These are phyloP conservation scores for Rhizomucor pusillus DNA, from an alignment of 371 early-diverging fungal genomes.

Conservation along the genomic window DNA sequence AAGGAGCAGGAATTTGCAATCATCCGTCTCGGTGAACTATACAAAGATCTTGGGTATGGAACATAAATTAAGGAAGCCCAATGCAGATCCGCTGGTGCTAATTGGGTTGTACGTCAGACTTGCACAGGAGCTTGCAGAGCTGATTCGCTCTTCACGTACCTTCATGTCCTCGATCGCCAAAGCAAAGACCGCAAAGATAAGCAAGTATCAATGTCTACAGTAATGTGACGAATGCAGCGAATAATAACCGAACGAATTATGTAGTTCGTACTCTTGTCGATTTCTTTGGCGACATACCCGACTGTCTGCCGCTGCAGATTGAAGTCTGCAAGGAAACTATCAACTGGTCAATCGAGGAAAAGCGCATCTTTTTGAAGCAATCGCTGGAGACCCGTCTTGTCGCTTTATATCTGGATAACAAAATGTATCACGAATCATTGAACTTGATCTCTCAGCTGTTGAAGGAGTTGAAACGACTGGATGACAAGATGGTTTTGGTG, in stretches of 20 bases:
- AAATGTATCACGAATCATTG: conserved; percentile 91
- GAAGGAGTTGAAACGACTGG: conserved; percentile 95
- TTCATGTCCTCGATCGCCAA: conserved; percentile 85
- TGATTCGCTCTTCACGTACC: conserved; percentile 78
- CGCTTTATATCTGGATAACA: conserved; percentile 90
- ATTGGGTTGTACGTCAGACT: conserved; percentile 9
- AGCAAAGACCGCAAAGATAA: conserved; percentile 95
- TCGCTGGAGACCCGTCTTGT: conserved; percentile 91
- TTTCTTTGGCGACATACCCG: conserved; percentile 83
- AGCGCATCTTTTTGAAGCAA: conserved; percentile 92
- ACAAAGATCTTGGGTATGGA: conserved; percentile 59
- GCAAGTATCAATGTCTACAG: conserved; percentile 40
- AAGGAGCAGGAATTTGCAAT: conserved; percentile 61
- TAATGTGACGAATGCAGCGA: too few relatives aligned
- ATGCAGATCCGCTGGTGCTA: conserved; percentile 38
- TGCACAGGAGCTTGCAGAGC: conserved; percentile 72
- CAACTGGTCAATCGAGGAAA: conserved; percentile 88
- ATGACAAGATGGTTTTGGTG: conserved; percentile 97
- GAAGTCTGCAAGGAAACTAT: conserved; percentile 91
- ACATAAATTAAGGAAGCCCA: background rate
- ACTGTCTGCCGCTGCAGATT: conserved; percentile 86
- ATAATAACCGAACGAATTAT: background rate
- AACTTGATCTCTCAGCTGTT: conserved; percentile 80
- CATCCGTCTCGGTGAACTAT: conserved; percentile 60
- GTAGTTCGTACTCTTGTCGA: conserved; percentile 87